Base-by-base conservation (phyloP, 441 rosid genomes). In the Erodium moschatum region DNA sequence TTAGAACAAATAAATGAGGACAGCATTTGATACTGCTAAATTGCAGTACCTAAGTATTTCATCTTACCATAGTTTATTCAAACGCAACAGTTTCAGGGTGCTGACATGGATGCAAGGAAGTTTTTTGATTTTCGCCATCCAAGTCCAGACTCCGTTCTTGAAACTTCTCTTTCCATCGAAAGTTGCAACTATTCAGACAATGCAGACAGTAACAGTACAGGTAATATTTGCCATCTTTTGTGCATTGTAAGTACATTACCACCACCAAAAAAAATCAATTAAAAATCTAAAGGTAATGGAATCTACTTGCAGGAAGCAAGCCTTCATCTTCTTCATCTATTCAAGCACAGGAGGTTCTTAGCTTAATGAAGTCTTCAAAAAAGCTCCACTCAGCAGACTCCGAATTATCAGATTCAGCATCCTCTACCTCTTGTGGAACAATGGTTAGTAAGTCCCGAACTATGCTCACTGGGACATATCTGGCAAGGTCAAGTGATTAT, bases 141-240 rank as follows among this genome's bases (percentile, higher is more conserved):
- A 21, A 87, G 92, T 78, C 96, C 96, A 0, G 79, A 85, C 67
- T 89, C 96, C 66, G 80, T 82, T 66, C 91, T 89, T 31, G 96
- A 86, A 65, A 74, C 77, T 33, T 78, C 84, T 56, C 82, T 83
- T 50, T 86, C 89, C 29, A 80, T 81, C 24, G 96, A 84, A 79
- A 87, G 93, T 75, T 81, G 87, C 79, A 78, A 82, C 70, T 84
- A 92, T 46, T 80, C 82, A 1, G 91, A 87, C 46, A 87, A 89
- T 78, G 78, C 65, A 42, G 82, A 87, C n/a, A 77, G 85, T 71
- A 56, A 82, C 73, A 69, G 76, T 69, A 67, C 46, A n/a, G 89
- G 89, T 82, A 81, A 75, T 0, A 46, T 46, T 13, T 46, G 46
- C 13, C 10, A 11, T 46, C 16, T 11, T 46, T 11, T 46, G 52